Evolutionary conservation across 2,329 filamentous ascomycete genomes (phyloP), one percentile per base, ranked within the genome.

Genomic region (Paraphaeosphaeria minitans): DNA sequence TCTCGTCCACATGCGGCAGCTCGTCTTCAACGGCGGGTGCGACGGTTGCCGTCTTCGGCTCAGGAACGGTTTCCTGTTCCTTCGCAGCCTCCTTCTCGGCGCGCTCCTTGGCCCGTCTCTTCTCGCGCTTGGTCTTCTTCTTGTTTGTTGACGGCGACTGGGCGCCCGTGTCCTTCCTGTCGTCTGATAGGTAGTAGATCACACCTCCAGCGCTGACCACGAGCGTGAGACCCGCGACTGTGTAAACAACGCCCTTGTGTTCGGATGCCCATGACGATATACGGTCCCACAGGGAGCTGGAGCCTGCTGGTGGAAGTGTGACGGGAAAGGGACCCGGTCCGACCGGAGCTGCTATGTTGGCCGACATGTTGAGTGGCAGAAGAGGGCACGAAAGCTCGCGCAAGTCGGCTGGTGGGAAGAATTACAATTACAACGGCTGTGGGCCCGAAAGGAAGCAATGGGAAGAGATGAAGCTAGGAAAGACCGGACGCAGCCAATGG

Each of bases 191-290:
- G 79, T 97, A 98, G 83, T 98, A 99, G 74, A 96, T 89, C 45
- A 92, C 91, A 68, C 95, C 94, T 35, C 93, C 94, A 61, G 91
- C 92, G 14, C 92, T 95, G 57, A 96, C 91, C 45, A 97, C 92
- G 49, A 97, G 86, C 55, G 94, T 94, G 60, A 97, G 91, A 72
- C 95, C 95, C 56, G 94, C 95, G 79, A 98, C 92, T 67, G 95
- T 97, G 80, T 97, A 99, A 63, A 96, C 93, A 55, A 94, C 85
- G 49, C 92, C 90, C 83, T 97, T 98, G 82, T 99, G 93, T 77
- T 98, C 94, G 2, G 93, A 91, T 14, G 91, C 93, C 94, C 95
- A 99, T 74, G 83, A 89, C 66, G 93, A 90, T 79, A 97, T 83
- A 72, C 93, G 89, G 78, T 97, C 92, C 93, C 93, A 97, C 56